Base-by-base conservation (phyloP, 805 yeast genomes). In the Lipomyces yamadae region DNA sequence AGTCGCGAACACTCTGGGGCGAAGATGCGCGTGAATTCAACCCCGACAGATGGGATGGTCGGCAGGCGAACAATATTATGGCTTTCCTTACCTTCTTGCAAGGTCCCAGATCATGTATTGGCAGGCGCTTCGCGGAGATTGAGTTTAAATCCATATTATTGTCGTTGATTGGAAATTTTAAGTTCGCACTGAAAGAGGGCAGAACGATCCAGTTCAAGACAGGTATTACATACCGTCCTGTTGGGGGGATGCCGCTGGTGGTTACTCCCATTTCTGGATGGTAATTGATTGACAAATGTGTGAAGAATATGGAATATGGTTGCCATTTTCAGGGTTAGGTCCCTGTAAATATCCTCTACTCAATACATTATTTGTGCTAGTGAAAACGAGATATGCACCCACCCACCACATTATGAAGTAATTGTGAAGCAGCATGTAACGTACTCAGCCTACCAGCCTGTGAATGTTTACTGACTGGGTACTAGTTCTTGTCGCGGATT, bases 51-150 rank as follows among this genome's bases (percentile, higher is more conserved):
- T 68, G 71, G 71, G 37, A 65, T 35, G 64, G 42, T 15, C 52
- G 56, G 56, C 55, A 35, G 30, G 60, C 70, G 24, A 54, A 61
- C 15, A 60, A 55, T 29, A 56, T 37, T 15, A 60, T 63, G 60
- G 67, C 67, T 1, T 63, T 60, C 37, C 33, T 68, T 33, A 64
- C 69, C 11, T 68, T 68, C 45, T 24, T 68, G 7, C 64, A 66
- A n/a, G 71, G 71, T 0, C 71, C 67, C 15, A 50, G 71, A 8
- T 58, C 67, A 0, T 68, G 71, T 52, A 68, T 68, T 18, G 71
- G 71, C 7, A 60, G 69, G 24, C 35, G 66, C 39, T 67, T 67
- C 18, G 55, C 70, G 5, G 70, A 67, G 35, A 34, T 65, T 29
- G 70, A 67, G 45, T 64, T 64, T 39, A 67, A 67, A 32, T 15